phyloP scores from a whole-genome alignment of 2,329 filamentous ascomycete species.

The Acephala macrosclerotiorum region DNA sequence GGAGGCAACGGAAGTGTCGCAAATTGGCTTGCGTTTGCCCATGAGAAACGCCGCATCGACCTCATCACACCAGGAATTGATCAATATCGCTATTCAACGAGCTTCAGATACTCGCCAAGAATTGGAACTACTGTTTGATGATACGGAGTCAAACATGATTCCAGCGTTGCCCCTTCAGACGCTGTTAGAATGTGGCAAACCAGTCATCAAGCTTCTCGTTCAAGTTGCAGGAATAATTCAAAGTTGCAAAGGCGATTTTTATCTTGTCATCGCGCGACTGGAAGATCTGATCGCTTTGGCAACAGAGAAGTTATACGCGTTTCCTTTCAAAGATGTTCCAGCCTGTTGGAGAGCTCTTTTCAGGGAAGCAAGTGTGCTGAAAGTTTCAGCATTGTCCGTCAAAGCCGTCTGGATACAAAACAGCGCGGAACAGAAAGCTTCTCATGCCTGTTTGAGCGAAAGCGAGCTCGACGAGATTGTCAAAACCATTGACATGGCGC shows the following conservation, averaged over 20 bases:
- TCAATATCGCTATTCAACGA: too few relatives aligned
- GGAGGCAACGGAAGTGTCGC: too few relatives aligned
- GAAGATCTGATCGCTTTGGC: conserved; percentile 65
- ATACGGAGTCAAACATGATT: too few relatives aligned
- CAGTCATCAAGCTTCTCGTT: conserved; percentile 31
- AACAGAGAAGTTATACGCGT: conserved; percentile 73
- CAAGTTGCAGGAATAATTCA: conserved; percentile 25
- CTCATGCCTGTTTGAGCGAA: not conserved
- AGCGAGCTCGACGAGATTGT: conserved; percentile 40
- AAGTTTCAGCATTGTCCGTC: conserved; percentile 53
- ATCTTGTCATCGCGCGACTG: conserved; percentile 48
- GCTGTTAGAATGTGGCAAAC: conserved; percentile 25
- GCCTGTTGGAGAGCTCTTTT: conserved; percentile 74
- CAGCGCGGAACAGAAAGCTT: not conserved
- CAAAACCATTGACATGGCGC: conserved; percentile 42
- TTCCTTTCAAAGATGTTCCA: conserved; percentile 71
- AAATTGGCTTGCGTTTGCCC: too few relatives aligned
- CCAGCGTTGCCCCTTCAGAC: not conserved
- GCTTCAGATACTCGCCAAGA: too few relatives aligned
- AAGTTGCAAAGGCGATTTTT: conserved; percentile 15
- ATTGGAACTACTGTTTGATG: too few relatives aligned
- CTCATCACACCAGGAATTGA: too few relatives aligned
- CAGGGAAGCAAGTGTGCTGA: conserved; percentile 73
- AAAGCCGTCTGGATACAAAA: conserved; percentile 26
- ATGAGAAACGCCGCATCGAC: too few relatives aligned